Conservation (phyloP, 305 asterid species). For the Fraxinus greggii region DNA sequence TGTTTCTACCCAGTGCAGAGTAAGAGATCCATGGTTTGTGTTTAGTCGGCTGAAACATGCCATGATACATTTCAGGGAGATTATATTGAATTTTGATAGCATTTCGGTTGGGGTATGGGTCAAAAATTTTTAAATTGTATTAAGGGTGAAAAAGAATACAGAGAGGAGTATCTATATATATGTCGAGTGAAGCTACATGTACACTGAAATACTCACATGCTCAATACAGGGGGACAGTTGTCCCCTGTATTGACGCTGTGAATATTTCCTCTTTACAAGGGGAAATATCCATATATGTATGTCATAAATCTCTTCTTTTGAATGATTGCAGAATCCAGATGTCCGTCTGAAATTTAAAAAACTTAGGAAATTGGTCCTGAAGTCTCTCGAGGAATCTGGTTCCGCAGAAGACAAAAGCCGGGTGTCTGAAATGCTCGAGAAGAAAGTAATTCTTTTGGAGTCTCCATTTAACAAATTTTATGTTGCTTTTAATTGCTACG, state of each 20-base stretch:
- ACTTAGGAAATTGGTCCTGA: conserved; percentile 50
- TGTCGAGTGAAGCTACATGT: neutral
- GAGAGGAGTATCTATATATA: too few relatives aligned
- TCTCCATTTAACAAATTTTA: neutral
- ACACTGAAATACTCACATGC: too few relatives aligned
- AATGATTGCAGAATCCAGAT: conserved; percentile 56
- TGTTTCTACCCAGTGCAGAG: neutral
- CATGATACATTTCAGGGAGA: neutral
- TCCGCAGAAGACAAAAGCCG: conserved; percentile 39
- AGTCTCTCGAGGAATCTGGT: conserved; percentile 61
- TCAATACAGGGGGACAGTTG: too few relatives aligned
- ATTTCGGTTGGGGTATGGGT: neutral
- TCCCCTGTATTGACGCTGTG: too few relatives aligned
- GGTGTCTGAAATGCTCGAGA: conserved; percentile 48
- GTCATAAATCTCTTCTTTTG: conserved; percentile 16
- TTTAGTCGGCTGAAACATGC: neutral
- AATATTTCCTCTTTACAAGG: too few relatives aligned
- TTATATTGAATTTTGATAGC: neutral
- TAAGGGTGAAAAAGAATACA: neutral
- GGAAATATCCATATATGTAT: neutral
- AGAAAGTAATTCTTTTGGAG: conserved; percentile 39
- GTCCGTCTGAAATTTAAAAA: conserved; percentile 63
- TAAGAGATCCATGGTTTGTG: neutral
- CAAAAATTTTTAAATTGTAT: neutral
- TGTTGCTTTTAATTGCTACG: neutral